A percentile compares a stretch with the other conserved stretches of the same genome.
Conservation (phyloP, 805 yeast species). For the Wickerhamomyces xylosicus region DNA sequence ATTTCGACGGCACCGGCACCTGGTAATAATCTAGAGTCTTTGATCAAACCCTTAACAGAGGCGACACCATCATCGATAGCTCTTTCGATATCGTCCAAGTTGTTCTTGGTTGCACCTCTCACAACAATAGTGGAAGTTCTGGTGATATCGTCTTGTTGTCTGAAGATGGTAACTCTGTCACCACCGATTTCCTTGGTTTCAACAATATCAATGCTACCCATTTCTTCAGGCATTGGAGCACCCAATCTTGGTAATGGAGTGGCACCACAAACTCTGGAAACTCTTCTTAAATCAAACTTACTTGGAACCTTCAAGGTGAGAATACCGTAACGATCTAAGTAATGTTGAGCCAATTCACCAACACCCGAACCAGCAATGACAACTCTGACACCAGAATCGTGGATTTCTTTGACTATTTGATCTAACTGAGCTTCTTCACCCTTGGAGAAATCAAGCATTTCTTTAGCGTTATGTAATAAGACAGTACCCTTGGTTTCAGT, state of each 20-base stretch:
- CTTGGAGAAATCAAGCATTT: constrained; percentile 90
- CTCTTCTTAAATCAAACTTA: constrained; percentile 87
- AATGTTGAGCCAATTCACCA: constrained; percentile 90
- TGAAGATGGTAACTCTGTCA: constrained; percentile 89
- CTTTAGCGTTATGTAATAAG: constrained; percentile 88
- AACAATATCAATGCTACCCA: constrained; percentile 79
- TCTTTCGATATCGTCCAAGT: constrained; percentile 89
- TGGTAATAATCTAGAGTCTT: constrained; percentile 72
- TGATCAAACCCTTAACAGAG: constrained; percentile 80
- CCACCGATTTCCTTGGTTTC: constrained; percentile 95
- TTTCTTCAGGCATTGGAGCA: constrained; percentile 91
- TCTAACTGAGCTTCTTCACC: constrained; percentile 96
- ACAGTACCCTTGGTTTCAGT: constrained; percentile 99
- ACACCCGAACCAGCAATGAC: constrained; percentile 91
- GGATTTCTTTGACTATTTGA: constrained; percentile 69
- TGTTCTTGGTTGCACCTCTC: constrained; percentile 94
- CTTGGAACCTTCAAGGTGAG: constrained; percentile 84
- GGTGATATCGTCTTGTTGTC: constrained; percentile 56
- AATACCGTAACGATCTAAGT: constrained; percentile 76
- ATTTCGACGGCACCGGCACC: constrained; percentile 97
- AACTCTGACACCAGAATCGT: constrained; percentile 77
- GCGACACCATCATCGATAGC: constrained; percentile 96
- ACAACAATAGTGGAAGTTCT: constrained; percentile 87
- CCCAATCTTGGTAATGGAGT: constrained; percentile 91
- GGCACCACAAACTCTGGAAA: constrained; percentile 95